Base-by-base conservation (phyloP, 2,329 filamentous ascomycete species). In the Ophiostoma australiae region DNA sequence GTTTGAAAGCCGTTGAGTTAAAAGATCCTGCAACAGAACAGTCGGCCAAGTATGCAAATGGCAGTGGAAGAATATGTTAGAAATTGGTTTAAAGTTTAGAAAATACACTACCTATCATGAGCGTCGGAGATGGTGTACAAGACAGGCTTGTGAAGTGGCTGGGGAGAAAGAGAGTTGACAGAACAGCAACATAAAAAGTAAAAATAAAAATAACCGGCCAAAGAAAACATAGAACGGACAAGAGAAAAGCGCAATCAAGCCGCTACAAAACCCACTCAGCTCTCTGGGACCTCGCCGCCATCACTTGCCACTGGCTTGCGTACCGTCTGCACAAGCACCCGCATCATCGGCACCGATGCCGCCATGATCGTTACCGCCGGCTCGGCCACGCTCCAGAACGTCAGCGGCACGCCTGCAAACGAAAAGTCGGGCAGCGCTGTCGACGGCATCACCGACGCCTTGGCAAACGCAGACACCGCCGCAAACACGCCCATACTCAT, bases 351-450 rank as follows among this genome's bases (percentile, higher is more conserved):
- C 52, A 58, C n/a, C 23, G 52, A 31, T 27, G 23, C 52, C 8
- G 52, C 52, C n/a, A 55, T 55, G 52, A 55, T 55, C 3, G 52
- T 27, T 2, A 55, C n/a, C 20, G n/a, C 52, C n/a, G n/a, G 75
- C 66, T 79, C 78, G 15, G 77, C 77, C 37, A 75, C 70, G 27
- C 76, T 74, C 70, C 73, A 76, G 5, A 77, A 70, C 61, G 71
- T 74, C 31, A 73, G 69, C 8, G 58, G 67, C 37, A 73, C 72
- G 17, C 69, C 68, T 3, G 58, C 61, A 73, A 70, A 73, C 2
- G 70, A 69, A 68, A 73, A 73, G 27, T 73, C 72, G 20, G 70
- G 48, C 48, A 55, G 70, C n/a, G 41, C 27, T 13, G 71, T 39
- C 8, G 72, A 33, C 6, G 68, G 31, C 55, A 69, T 72, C 41